Evolutionary conservation across 257 asterid genomes (phyloP).

Genomic region (Rehmannia glutinosa): DNA sequence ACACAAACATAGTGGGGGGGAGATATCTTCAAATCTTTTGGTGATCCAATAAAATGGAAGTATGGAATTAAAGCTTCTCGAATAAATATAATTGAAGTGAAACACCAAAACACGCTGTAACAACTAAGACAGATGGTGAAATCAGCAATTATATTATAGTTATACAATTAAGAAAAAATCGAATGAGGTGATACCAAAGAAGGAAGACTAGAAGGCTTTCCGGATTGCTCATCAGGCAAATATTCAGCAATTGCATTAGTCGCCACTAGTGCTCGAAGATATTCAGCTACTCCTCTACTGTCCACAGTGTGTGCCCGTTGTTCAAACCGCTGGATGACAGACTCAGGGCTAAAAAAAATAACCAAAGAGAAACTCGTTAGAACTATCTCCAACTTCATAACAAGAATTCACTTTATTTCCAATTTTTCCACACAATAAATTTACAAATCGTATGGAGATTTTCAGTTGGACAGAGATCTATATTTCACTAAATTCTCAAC

Average conservation of each 20-base stretch:
- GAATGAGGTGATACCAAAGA: conserved; percentile 56
- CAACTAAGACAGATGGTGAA: neutral
- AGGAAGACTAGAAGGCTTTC: conserved; percentile 92
- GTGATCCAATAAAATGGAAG: neutral
- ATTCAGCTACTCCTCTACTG: conserved; percentile 90
- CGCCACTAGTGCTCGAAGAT: conserved; percentile 80
- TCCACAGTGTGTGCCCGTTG: conserved; percentile 88
- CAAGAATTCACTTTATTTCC: neutral
- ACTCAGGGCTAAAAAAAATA: conserved; percentile 65
- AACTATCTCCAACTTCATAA: conserved; percentile 7
- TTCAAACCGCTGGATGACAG: conserved; percentile 92
- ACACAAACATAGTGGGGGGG: neutral
- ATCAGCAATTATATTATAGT: neutral
- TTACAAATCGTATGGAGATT: neutral
- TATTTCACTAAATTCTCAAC: neutral
- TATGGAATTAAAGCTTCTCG: neutral
- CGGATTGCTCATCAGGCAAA: conserved; percentile 93
- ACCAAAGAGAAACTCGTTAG: conserved; percentile 22
- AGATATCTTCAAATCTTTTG: neutral
- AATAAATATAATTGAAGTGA: neutral
- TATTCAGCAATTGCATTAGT: conserved; percentile 79
- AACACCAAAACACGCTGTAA: neutral
- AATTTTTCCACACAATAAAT: neutral
- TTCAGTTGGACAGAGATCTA: neutral
- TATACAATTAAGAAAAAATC: neutral